These are phyloP conservation scores for Artemisia tridentata DNA, from an alignment of 129 eudicot genomes.

Conservation along the genomic window DNA sequence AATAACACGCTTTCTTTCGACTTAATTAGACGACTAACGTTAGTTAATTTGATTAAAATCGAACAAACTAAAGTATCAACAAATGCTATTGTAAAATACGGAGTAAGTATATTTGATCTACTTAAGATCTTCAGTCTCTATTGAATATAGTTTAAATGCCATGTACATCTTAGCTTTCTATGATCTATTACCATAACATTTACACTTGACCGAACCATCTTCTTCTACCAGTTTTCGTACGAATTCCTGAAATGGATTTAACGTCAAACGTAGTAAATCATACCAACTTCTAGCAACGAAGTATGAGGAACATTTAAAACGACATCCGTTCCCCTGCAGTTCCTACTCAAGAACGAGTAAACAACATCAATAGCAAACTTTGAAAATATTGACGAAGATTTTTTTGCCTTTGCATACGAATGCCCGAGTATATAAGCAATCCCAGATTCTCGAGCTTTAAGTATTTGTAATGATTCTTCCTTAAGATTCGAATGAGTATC, in stretches of 20 bases:
- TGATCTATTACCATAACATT: slow-evolving; percentile 22
- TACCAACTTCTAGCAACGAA: slow-evolving; percentile 58
- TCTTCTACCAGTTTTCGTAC: not conserved
- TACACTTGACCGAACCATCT: slow-evolving; percentile 19
- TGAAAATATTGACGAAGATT: slow-evolving; percentile 41
- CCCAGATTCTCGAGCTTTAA: slow-evolving; percentile 53
- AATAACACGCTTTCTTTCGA: not conserved
- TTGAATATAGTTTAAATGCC: not conserved
- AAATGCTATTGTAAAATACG: not conserved
- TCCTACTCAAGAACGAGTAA: slow-evolving; percentile 54
- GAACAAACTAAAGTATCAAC: not conserved
- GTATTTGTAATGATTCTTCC: slow-evolving; percentile 39
- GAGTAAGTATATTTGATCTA: not conserved
- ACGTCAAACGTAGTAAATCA: slow-evolving; percentile 49
- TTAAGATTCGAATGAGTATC: slow-evolving; percentile 24
- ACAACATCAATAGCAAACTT: slow-evolving; percentile 48
- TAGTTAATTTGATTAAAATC: no score
- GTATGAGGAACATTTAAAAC: slow-evolving; percentile 54
- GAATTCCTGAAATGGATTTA: not conserved
- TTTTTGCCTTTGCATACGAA: slow-evolving; percentile 49
- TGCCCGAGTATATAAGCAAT: slow-evolving; percentile 58
- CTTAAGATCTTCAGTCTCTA: slow-evolving; percentile 12
- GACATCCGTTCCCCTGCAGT: slow-evolving; percentile 52
- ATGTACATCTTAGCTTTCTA: slow-evolving; percentile 30
- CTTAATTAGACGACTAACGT: no score